Evolutionary conservation across 192 early-diverging fungal species (phyloP).

Genomic region (Chytriomyces hyalinus): DNA sequence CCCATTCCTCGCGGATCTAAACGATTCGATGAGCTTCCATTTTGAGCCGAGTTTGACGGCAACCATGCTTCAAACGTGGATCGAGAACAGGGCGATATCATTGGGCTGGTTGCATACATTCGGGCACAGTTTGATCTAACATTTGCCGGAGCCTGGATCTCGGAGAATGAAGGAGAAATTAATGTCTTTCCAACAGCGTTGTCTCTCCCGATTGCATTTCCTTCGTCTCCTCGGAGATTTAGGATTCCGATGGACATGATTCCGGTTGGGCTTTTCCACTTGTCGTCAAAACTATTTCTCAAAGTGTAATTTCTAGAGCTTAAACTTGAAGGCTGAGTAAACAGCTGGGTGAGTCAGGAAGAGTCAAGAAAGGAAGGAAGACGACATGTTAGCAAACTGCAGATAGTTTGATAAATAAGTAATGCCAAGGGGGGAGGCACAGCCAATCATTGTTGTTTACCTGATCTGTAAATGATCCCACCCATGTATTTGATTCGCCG

Average conservation of each 20-base stretch:
- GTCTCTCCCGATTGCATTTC: background rate
- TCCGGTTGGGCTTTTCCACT: slow-evolving; percentile 20
- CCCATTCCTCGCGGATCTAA: background rate
- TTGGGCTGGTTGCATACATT: background rate
- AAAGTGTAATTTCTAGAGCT: background rate
- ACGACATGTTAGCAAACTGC: too few relatives aligned
- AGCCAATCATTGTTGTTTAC: background rate
- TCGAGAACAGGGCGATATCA: background rate
- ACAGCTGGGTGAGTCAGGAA: too few relatives aligned
- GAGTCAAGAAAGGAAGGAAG: too few relatives aligned
- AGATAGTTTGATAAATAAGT: background rate
- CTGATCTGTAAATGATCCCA: slow-evolving; percentile 19
- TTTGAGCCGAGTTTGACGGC: background rate
- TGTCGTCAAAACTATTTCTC: slow-evolving; percentile 16
- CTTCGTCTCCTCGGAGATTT: background rate
- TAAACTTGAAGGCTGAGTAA: too few relatives aligned
- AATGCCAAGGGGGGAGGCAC: background rate
- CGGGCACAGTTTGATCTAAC: background rate
- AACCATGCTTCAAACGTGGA: background rate
- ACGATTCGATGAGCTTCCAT: background rate
- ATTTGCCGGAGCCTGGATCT: background rate
- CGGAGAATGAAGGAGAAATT: too few relatives aligned
- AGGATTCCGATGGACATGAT: background rate
- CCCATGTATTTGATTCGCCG: slow-evolving; percentile 28
- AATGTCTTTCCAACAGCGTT: too few relatives aligned